Conservation (phyloP, 2,329 filamentous ascomycete genomes). For the Aspergillus sp. region DNA sequence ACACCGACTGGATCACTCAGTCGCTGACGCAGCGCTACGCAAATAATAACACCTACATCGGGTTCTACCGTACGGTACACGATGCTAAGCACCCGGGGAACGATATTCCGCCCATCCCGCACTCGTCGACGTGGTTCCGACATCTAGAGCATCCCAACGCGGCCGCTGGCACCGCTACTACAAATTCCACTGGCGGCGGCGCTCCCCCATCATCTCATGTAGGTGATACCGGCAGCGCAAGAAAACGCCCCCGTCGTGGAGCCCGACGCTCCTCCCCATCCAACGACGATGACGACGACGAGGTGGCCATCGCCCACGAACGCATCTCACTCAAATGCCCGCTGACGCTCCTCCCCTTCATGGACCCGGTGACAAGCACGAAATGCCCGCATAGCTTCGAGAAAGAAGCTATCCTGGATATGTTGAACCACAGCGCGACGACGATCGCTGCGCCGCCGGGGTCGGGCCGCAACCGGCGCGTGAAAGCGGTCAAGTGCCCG, state of each 20-base stretch:
- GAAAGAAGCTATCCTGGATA: constrained; percentile 36
- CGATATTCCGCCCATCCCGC: constrained; percentile 46
- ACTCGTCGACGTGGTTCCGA: constrained; percentile 55
- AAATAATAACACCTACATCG: constrained; percentile 51
- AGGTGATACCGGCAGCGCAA: no score
- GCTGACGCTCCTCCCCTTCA: constrained; percentile 39
- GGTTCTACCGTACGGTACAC: constrained; percentile 55
- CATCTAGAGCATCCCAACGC: constrained; percentile 35
- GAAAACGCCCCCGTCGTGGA: no score
- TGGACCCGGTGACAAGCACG: constrained; percentile 40
- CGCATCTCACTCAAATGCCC: constrained; percentile 41
- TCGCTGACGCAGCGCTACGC: constrained; percentile 40
- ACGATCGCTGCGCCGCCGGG: constrained; percentile 17
- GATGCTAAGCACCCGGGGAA: constrained; percentile 50
- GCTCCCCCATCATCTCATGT: constrained; percentile 5
- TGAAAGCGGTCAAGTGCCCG: constrained; percentile 14
- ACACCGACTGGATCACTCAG: constrained; percentile 26
- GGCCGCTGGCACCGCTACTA: not conserved
- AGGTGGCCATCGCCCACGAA: constrained; percentile 40
- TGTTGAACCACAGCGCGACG: constrained; percentile 31
- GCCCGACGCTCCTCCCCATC: constrained; percentile 14
- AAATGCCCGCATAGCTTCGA: constrained; percentile 47
- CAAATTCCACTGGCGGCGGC: no score
- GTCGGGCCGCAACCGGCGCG: constrained; percentile 8
- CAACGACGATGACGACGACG: constrained; percentile 32